Conservation (phyloP, 345 rosid species). For the Pseudoturritis turrita region DNA sequence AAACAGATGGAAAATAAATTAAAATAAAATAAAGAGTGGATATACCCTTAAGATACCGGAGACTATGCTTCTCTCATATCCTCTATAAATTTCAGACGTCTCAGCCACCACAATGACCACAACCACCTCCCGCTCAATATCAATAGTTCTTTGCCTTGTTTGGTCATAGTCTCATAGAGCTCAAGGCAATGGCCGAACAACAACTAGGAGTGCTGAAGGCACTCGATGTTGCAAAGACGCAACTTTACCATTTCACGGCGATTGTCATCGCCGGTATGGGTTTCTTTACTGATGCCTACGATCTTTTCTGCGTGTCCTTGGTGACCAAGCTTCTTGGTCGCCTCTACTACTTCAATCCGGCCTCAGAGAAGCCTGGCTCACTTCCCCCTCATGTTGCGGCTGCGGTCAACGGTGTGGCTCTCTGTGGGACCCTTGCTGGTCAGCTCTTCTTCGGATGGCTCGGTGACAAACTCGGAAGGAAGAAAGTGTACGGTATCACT, state of each 20-base stretch:
- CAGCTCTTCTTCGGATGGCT: no score
- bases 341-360: slow-evolving; percentile 42
- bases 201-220: slow-evolving; percentile 51
- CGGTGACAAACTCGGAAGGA: slow-evolving; percentile 39
- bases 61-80: no score
- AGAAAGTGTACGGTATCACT: slow-evolving; percentile 47
- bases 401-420: slow-evolving; percentile 35
- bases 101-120: no score
- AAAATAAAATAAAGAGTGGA: no score
- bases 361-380: slow-evolving; percentile 27
- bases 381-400: slow-evolving; percentile 33
- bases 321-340: slow-evolving; percentile 64
- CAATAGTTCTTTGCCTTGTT: no score
- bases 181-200: slow-evolving; percentile 36
- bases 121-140: no score
- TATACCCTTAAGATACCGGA: no score
- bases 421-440: slow-evolving; percentile 27
- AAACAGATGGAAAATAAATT: no score
- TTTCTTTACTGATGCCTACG: slow-evolving; percentile 66
- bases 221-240: slow-evolving; percentile 62
- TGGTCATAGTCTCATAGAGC: no score
- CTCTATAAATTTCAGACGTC: no score
- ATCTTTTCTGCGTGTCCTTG: slow-evolving; percentile 59
- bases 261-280: slow-evolving; percentile 76
- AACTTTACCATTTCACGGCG: slow-evolving; percentile 61